These are phyloP conservation scores for Cicer cuneatum DNA, from an alignment of 306 rosid species.

Conservation along the genomic window DNA sequence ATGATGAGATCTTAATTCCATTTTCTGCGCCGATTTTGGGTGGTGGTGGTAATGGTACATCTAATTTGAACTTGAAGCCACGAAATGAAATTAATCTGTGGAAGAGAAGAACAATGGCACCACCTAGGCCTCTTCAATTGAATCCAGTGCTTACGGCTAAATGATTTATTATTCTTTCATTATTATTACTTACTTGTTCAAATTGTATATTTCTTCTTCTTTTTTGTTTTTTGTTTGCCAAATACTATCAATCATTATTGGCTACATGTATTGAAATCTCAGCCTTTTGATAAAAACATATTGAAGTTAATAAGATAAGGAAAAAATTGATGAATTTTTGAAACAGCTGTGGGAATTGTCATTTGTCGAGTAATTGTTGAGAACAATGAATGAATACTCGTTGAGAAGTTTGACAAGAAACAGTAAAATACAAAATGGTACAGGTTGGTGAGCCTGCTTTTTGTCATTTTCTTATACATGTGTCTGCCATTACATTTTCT, in stretches of 20 bases:
- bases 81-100: conserved; percentile 82
- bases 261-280: neutral
- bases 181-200: neutral
- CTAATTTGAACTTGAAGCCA: conserved; percentile 52
- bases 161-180: conserved; percentile 34
- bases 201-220: neutral
- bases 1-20: conserved; percentile 44
- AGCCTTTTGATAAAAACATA: neutral
- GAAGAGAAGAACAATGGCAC: conserved; percentile 85
- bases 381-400: neutral
- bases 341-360: neutral
- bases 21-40: conserved; percentile 67
- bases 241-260: conserved; percentile 1
- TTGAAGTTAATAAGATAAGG: neutral
- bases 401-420: too few species aligned
- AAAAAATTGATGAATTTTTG: neutral
- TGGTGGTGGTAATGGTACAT: conserved; percentile 39
- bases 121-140: conserved; percentile 73
- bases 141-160: conserved; percentile 50
- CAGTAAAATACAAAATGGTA: neutral
- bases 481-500: neutral
- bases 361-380: neutral
- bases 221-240: neutral
- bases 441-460: conserved; percentile 24
- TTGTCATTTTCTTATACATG: neutral